Evolutionary conservation across 768 basidiomycete species (phyloP).

Genomic region (Cytidiella melzeri): DNA sequence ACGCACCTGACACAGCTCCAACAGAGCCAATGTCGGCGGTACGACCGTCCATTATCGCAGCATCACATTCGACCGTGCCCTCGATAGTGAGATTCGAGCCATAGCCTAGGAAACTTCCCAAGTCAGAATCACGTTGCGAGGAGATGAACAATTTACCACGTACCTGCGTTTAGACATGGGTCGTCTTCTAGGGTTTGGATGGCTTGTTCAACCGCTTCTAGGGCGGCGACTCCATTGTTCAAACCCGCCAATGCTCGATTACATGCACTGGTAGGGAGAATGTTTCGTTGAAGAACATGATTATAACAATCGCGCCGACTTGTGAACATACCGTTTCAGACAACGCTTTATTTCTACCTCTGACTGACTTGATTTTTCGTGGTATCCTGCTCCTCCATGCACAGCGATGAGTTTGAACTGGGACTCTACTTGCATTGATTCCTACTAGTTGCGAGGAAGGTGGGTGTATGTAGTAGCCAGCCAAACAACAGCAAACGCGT

Average conservation of each 20-base stretch:
- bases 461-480: neutral
- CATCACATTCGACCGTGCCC: constrained; percentile 81
- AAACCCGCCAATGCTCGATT: constrained; percentile 30
- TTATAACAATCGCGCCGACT: neutral
- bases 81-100: constrained; percentile 74
- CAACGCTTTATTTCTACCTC: constrained; percentile 45
- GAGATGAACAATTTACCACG: constrained; percentile 7
- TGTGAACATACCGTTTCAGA: constrained; percentile 36
- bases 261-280: constrained; percentile 42
- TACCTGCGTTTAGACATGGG: constrained; percentile 66
- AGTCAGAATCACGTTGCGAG: neutral
- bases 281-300: neutral
- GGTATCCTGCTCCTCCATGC: constrained; percentile 77
- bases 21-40: constrained; percentile 58
- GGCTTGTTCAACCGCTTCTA: constrained; percentile 46
- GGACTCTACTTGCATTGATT: neutral
- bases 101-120: constrained; percentile 38
- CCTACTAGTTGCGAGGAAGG: neutral
- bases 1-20: constrained; percentile 63
- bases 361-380: constrained; percentile 38
- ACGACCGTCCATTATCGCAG: constrained; percentile 58
- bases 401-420: constrained; percentile 40
- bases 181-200: constrained; percentile 61
- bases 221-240: constrained; percentile 21
- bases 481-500: no score